These are phyloP conservation scores for Sphenostylis stenocarpa DNA, from an alignment of 306 rosid species.

Conservation along the genomic window DNA sequence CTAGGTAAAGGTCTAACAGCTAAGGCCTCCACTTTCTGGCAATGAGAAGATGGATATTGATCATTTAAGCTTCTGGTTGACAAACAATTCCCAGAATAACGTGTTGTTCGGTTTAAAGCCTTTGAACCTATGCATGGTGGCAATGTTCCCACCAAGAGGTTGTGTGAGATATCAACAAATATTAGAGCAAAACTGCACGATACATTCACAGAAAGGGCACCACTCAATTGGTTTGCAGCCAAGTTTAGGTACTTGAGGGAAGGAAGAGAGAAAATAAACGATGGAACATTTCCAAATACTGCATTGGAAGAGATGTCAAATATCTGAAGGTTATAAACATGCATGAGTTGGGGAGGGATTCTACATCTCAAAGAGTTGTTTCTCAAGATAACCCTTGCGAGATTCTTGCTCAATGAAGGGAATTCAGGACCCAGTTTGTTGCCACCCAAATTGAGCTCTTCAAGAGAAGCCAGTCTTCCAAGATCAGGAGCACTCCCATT, in stretches of 20 bases:
- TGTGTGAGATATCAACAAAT: conserved; percentile 72
- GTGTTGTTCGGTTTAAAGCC: conserved; percentile 48
- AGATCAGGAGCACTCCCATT: conserved; percentile 78
- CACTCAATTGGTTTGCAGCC: conserved; percentile 64
- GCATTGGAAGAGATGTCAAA: conserved; percentile 67
- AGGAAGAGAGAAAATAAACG: conserved; percentile 72
- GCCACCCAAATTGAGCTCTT: conserved; percentile 58
- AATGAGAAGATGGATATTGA: conserved; percentile 55
- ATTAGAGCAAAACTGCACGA: conserved; percentile 53
- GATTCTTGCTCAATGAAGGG: conserved; percentile 52
- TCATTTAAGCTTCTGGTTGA: conserved; percentile 37
- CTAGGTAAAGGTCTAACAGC: conserved; percentile 58
- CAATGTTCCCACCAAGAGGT: conserved; percentile 65
- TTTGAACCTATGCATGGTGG: conserved; percentile 69
- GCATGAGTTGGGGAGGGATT: conserved; percentile 48
- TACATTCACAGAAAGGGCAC: conserved; percentile 51
- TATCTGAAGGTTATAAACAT: conserved; percentile 44
- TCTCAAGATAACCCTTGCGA: conserved; percentile 49
- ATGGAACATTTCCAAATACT: conserved; percentile 61
- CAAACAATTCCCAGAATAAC: conserved; percentile 75
- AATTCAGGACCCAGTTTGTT: conserved; percentile 67
- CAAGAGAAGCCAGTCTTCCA: conserved; percentile 41
- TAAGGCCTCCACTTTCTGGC: conserved; percentile 55
- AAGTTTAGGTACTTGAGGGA: conserved; percentile 59
- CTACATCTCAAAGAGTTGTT: conserved; percentile 63